phyloP scores from a whole-genome alignment of 2,329 filamentous ascomycete species.

The Talaromyces sp. region DNA sequence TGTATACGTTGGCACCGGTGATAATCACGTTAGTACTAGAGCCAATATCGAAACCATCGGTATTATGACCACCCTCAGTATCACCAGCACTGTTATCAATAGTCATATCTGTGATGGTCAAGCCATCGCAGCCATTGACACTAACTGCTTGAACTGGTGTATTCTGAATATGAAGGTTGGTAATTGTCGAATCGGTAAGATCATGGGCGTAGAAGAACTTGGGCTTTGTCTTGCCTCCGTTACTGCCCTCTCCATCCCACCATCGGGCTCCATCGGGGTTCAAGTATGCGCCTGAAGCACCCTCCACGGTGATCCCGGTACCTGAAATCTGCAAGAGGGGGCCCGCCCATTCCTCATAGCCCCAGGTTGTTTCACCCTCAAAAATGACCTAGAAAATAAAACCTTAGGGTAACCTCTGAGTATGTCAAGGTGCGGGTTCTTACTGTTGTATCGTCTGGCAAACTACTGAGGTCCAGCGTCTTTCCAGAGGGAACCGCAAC shows the following conservation, averaged over 20 bases:
- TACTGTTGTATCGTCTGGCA: slow-evolving; percentile 34
- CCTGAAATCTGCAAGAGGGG: slow-evolving; percentile 64
- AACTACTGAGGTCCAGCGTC: slow-evolving; percentile 36
- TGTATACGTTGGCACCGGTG: slow-evolving; percentile 54
- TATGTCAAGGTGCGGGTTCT: background rate
- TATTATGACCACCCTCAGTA: slow-evolving; percentile 51
- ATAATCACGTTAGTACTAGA: slow-evolving; percentile 53
- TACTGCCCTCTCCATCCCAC: slow-evolving; percentile 63
- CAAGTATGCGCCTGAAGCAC: slow-evolving; percentile 53
- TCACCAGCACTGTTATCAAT: slow-evolving; percentile 60
- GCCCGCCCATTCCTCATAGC: slow-evolving; percentile 64
- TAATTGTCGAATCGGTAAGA: slow-evolving; percentile 33
- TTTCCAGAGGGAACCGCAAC: slow-evolving; percentile 37
- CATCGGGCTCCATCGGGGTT: slow-evolving; percentile 57
- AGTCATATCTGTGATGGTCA: slow-evolving; percentile 54
- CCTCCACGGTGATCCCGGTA: slow-evolving; percentile 54
- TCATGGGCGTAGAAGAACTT: slow-evolving; percentile 58
- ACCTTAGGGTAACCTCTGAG: background rate
- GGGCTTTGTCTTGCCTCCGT: slow-evolving; percentile 61
- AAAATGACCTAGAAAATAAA: slow-evolving; percentile 54
- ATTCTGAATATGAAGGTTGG: slow-evolving; percentile 34
- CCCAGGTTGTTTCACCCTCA: slow-evolving; percentile 64
- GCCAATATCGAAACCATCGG: slow-evolving; percentile 60
- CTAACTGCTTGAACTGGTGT: slow-evolving; percentile 40
- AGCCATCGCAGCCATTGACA: slow-evolving; percentile 44